These are phyloP conservation scores for Boletellus sp. DNA, from an alignment of 1,284 basidiomycete genomes.

Conservation along the genomic window DNA sequence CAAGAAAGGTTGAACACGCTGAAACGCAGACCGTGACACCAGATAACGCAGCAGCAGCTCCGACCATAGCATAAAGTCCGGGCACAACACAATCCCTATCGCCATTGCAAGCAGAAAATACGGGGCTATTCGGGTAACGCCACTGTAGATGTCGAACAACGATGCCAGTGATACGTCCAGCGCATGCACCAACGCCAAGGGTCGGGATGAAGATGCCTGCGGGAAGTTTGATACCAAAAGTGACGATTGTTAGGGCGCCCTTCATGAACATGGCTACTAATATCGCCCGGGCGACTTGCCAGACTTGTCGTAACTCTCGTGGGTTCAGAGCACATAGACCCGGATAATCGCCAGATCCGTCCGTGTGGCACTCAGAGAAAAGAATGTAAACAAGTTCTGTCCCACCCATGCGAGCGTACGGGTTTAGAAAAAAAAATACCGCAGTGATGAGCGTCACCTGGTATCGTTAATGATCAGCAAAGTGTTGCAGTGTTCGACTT, in stretches of 20 bases:
- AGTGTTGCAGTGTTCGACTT: constrained; percentile 25
- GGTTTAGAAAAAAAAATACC: constrained; percentile 81
- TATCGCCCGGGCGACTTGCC: constrained; percentile 67
- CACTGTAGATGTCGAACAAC: constrained; percentile 77
- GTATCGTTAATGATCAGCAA: constrained; percentile 9
- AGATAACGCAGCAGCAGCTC: constrained; percentile 83
- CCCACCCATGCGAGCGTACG: constrained; percentile 90
- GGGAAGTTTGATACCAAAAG: constrained; percentile 91
- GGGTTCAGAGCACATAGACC: constrained; percentile 73
- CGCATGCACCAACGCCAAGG: constrained; percentile 94
- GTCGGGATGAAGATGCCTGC: constrained; percentile 98
- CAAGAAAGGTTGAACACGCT: neutral
- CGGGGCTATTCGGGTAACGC: constrained; percentile 54
- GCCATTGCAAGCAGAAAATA: constrained; percentile 68
- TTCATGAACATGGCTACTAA: constrained; percentile 79
- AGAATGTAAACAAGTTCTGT: constrained; percentile 91
- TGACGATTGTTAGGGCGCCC: constrained; percentile 81
- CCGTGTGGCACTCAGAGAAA: constrained; percentile 79
- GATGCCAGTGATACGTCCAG: constrained; percentile 87
- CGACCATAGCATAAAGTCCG: constrained; percentile 90
- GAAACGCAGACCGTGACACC: constrained; percentile 72
- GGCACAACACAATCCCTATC: constrained; percentile 74
- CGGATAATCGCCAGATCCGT: constrained; percentile 52
- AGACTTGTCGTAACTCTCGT: constrained; percentile 53
- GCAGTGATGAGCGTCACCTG: constrained; percentile 80